Base-by-base conservation (phyloP, 441 rosid species). In the Croton setiger region DNA sequence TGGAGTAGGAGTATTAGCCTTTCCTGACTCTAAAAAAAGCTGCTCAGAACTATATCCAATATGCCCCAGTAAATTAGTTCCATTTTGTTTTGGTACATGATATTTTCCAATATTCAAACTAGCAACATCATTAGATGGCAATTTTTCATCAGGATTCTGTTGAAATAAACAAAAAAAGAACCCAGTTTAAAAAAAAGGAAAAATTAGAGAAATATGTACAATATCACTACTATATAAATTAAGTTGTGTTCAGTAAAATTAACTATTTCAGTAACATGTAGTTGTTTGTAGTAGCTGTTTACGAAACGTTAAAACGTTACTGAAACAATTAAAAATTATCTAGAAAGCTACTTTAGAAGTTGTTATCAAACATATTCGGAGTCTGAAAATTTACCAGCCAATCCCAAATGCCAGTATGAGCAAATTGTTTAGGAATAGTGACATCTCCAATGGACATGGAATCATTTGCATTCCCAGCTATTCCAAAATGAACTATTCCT, bases 401-500 rank as follows among this genome's bases (percentile, higher is more conserved):
- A 39, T 84, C 84, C 84, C 85, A 85, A 65, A 83, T 60, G 58
- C 85, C 85, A 35, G 87, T 81, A 61, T 81, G 49, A 2, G 80
- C 84, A 63, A 83, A 55, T 68, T 82, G 79, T 59, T 74, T 78
- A n/a, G 88, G 86, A 72, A 87, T 75, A 68, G 70, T 68, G 21
- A 87, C 87, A 75, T 87, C 89, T 75, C 89, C 88, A n/a, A 79
- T 76, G 69, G 81, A 77, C 83, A 85, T 79, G 12, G 86, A 82
- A 54, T 74, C 69, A 63, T 85, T 84, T 43, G 57, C 44, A 55
- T 77, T 84, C 36, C 88, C 87, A 56, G 87, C 85, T 66, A 83
- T 87, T 1, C 87, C 89, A 51, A 83, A 87, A 77, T 85, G 89
- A 9, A 43, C 47, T 43, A 43, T 43, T 43, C 47, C 47, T 43